These are phyloP conservation scores for Asterionellopsis glacialis DNA, from an alignment of 108 stramenopile genomes.

Conservation along the genomic window DNA sequence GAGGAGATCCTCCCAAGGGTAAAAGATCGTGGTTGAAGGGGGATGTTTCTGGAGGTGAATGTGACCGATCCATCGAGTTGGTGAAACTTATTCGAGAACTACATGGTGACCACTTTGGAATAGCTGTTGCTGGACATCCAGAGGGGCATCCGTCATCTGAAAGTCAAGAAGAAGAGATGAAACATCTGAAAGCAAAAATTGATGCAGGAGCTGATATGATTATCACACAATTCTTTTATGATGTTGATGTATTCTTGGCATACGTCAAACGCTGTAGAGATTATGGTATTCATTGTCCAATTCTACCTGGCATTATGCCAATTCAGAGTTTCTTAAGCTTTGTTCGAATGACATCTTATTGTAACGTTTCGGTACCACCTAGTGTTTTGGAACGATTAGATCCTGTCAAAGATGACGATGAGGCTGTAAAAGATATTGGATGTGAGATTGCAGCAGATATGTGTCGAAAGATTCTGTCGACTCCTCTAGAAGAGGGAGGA, in stretches of 20 bases:
- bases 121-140: slow-evolving; percentile 95
- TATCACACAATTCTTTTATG: slow-evolving; percentile 96
- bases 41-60: slow-evolving; percentile 71
- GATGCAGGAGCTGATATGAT: slow-evolving; percentile 95
- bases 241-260: slow-evolving; percentile 68
- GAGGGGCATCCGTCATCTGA: slow-evolving; percentile 87
- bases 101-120: slow-evolving; percentile 93
- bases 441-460: slow-evolving; percentile 82
- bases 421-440: slow-evolving; percentile 90
- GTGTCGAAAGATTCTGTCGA: slow-evolving; percentile 55
- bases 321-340: slow-evolving; percentile 88
- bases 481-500: slow-evolving; percentile 24
- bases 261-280: slow-evolving; percentile 74
- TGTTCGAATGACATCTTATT: slow-evolving; percentile 77
- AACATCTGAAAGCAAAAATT: slow-evolving; percentile 89
- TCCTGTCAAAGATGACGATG: slow-evolving; percentile 86
- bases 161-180: slow-evolving; percentile 63
- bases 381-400: slow-evolving; percentile 52
- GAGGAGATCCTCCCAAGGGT: slow-evolving; percentile 93
- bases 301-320: slow-evolving; percentile 94
- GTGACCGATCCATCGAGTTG: slow-evolving; percentile 84
- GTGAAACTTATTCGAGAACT: slow-evolving; percentile 82
- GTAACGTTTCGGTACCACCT: slow-evolving; percentile 69
- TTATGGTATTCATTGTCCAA: slow-evolving; percentile 83
- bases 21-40: slow-evolving; percentile 67